These are phyloP conservation scores for Leccinum imitatum DNA, from an alignment of 768 basidiomycete genomes.

Conservation along the genomic window DNA sequence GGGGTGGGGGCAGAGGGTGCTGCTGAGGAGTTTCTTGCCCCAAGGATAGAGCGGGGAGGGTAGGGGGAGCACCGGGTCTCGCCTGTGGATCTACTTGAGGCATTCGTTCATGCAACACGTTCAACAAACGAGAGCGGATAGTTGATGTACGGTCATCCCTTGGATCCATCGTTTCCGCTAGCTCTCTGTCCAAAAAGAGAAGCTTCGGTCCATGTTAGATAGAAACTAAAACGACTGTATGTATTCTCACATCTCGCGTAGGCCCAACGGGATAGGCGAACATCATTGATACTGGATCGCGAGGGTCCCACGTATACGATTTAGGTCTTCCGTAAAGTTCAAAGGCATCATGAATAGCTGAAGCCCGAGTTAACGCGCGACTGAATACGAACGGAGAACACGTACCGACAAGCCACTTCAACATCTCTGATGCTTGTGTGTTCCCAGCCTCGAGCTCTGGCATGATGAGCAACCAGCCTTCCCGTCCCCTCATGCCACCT, in stretches of 20 bases:
- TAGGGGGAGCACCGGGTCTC: slow-evolving; percentile 10
- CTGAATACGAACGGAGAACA: slow-evolving; percentile 8
- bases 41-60: slow-evolving; percentile 20
- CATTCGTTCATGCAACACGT: slow-evolving; percentile 66
- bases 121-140: slow-evolving; percentile 60
- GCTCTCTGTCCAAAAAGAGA: slow-evolving; percentile 85
- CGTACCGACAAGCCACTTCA: slow-evolving; percentile 87
- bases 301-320: slow-evolving; percentile 86
- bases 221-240: background rate
- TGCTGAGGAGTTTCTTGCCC: slow-evolving; percentile 23
- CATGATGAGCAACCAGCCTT: slow-evolving; percentile 90
- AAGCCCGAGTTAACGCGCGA: slow-evolving; percentile 13
- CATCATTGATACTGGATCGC: slow-evolving; percentile 80
- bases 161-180: slow-evolving; percentile 75
- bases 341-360: slow-evolving; percentile 85
- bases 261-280: slow-evolving; percentile 92
- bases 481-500: slow-evolving; percentile 63
- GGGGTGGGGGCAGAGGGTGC: slow-evolving; percentile 27
- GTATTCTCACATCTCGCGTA: slow-evolving; percentile 67
- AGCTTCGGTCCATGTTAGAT: slow-evolving; percentile 44
- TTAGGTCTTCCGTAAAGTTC: slow-evolving; percentile 86
- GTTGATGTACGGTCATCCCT: slow-evolving; percentile 74
- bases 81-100: slow-evolving; percentile 34
- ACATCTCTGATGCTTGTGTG: slow-evolving; percentile 75
- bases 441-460: slow-evolving; percentile 72